Conservation (phyloP, 768 basidiomycete species). For the Crucibulum laeve region DNA sequence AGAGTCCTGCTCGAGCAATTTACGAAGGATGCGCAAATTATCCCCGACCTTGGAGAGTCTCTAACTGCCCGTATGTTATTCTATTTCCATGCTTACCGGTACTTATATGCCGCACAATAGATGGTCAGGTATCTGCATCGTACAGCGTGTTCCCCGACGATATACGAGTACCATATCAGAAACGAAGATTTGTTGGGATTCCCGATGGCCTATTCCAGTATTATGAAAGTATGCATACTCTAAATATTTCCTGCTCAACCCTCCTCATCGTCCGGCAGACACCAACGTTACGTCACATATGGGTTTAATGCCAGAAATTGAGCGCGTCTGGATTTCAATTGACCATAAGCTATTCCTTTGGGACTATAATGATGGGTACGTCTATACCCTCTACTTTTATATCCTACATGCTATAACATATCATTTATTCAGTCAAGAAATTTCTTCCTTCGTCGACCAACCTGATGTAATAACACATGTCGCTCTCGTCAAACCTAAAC, state of each 20-base stretch:
- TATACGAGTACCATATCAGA: constrained; percentile 75
- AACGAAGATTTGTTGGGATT: constrained; percentile 69
- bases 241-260: constrained; percentile 6
- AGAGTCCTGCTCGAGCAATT: constrained; percentile 65
- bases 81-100: neutral
- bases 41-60: constrained; percentile 74
- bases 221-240: constrained; percentile 55
- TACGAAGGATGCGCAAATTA: constrained; percentile 65
- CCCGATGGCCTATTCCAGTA: constrained; percentile 77
- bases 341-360: constrained; percentile 93
- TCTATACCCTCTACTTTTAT: constrained; percentile 8
- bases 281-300: constrained; percentile 73
- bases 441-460: constrained; percentile 89
- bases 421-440: constrained; percentile 73
- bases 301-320: constrained; percentile 91
- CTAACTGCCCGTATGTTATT: constrained; percentile 50
- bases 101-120: constrained; percentile 27
- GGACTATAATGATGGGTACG: constrained; percentile 94
- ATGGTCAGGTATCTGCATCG: constrained; percentile 67
- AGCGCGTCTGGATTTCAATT: constrained; percentile 92
- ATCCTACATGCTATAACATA: neutral
- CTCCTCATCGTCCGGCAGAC: constrained; percentile 32
- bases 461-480: constrained; percentile 88
- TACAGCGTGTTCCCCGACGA: constrained; percentile 79
- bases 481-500: constrained; percentile 81